These are phyloP conservation scores for Orbilia brochopaga DNA, from an alignment of 2,329 filamentous ascomycete genomes.

Conservation along the genomic window DNA sequence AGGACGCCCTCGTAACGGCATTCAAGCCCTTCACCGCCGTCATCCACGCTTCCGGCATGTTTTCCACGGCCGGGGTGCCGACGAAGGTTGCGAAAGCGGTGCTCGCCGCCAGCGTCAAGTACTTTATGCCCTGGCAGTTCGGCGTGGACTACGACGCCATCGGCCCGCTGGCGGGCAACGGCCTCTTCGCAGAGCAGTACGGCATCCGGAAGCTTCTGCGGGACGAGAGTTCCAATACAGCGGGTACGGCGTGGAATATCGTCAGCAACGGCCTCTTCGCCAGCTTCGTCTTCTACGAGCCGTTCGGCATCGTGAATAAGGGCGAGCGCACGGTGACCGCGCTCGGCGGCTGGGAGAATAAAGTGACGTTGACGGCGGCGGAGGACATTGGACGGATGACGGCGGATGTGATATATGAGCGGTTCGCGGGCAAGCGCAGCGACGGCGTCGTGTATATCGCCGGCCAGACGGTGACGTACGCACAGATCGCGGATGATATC, in stretches of 20 bases:
- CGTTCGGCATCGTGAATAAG: slow-evolving; percentile 69
- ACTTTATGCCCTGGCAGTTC: slow-evolving; percentile 75
- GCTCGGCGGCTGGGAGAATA: slow-evolving; percentile 68
- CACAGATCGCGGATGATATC: slow-evolving; percentile 63
- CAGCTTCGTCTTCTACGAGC: slow-evolving; percentile 69
- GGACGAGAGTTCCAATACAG: slow-evolving; percentile 59
- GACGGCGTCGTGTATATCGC: slow-evolving; percentile 66
- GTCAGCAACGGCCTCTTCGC: slow-evolving; percentile 74
- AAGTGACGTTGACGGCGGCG: slow-evolving; percentile 68
- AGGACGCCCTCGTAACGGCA: slow-evolving; percentile 15
- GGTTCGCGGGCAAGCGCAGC: slow-evolving; percentile 55
- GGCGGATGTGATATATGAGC: slow-evolving; percentile 64
- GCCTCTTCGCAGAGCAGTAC: slow-evolving; percentile 72
- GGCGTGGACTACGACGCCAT: slow-evolving; percentile 74
- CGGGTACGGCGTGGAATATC: slow-evolving; percentile 66
- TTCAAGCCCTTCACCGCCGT: slow-evolving; percentile 38
- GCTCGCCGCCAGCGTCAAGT: slow-evolving; percentile 61
- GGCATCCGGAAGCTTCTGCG: slow-evolving; percentile 65
- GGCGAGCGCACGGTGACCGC: slow-evolving; percentile 60
- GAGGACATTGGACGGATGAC: slow-evolving; percentile 69
- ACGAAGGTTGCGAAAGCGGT: slow-evolving; percentile 65
- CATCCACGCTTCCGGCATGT: slow-evolving; percentile 37
- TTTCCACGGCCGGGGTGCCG: slow-evolving; percentile 12
- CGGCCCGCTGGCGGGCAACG: slow-evolving; percentile 66
- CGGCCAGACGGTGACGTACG: slow-evolving; percentile 69